phyloP scores from a whole-genome alignment of 352 stramenopile species.

The Phytophthora fragariae region DNA sequence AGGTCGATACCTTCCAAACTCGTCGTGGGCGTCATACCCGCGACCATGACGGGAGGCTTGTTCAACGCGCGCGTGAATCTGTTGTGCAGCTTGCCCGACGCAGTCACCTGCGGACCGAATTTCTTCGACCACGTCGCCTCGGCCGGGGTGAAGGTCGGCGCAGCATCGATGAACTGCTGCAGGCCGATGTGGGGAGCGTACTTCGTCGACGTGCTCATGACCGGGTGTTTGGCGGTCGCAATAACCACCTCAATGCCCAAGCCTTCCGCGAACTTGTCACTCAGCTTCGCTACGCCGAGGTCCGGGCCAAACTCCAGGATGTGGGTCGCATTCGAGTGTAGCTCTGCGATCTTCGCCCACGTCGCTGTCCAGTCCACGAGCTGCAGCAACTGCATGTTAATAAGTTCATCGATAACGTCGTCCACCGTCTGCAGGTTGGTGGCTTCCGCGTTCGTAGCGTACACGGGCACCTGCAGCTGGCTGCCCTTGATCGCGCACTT shows the following conservation, averaged over 20 bases:
- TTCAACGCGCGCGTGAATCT: constrained; percentile 79
- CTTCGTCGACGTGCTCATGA: constrained; percentile 28
- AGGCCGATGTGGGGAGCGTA: constrained; percentile 48
- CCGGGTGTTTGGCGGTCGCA: constrained; percentile 51
- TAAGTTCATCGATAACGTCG: constrained; percentile 53
- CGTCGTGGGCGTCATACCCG: constrained; percentile 90
- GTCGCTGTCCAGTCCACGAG: constrained; percentile 71
- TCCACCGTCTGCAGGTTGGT: constrained; percentile 65
- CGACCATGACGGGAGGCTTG: constrained; percentile 83
- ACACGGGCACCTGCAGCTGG: constrained; percentile 75
- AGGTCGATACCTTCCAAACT: constrained; percentile 83
- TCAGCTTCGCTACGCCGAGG: constrained; percentile 64
- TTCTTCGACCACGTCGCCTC: constrained; percentile 56
- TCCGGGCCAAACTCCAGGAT: constrained; percentile 83
- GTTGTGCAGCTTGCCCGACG: constrained; percentile 66
- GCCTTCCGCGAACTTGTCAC: constrained; percentile 49
- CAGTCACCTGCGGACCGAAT: constrained; percentile 58
- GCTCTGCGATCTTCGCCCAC: constrained; percentile 48
- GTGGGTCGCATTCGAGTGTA: constrained; percentile 59
- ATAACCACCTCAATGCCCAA: constrained; percentile 66
- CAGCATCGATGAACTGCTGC: constrained; percentile 50
- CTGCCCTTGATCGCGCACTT: constrained; percentile 49
- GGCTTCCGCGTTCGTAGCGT: constrained; percentile 56
- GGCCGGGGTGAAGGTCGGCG: constrained; percentile 1
- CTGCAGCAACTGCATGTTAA: constrained; percentile 74